These are phyloP conservation scores for Cupressus sempervirens DNA, from an alignment of 75 land plant genomes.

Conservation along the genomic window DNA sequence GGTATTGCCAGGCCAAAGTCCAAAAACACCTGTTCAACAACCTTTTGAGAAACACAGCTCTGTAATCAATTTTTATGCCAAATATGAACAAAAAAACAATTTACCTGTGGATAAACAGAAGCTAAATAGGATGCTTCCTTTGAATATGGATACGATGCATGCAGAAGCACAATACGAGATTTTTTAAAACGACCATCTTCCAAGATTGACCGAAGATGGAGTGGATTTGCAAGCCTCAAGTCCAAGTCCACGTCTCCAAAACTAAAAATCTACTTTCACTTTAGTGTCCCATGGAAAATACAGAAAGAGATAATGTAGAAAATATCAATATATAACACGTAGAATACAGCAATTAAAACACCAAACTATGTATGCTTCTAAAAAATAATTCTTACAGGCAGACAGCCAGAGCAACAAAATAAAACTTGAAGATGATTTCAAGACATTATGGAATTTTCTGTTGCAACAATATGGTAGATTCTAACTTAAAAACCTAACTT, in stretches of 20 bases:
- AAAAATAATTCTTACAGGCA: neutral
- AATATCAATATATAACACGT: neutral
- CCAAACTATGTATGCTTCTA: neutral
- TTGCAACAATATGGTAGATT: neutral
- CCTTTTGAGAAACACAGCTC: neutral
- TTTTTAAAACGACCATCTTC: conserved; percentile 70
- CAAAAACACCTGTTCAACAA: conserved; percentile 61
- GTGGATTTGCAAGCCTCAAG: conserved; percentile 76
- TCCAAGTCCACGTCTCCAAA: conserved; percentile 98
- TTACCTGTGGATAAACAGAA: conserved; percentile 88
- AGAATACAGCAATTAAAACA: neutral
- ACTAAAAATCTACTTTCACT: conserved; percentile 26
- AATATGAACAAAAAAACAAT: neutral
- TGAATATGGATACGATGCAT: conserved; percentile 92
- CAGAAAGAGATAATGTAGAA: neutral
- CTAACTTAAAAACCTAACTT: neutral
- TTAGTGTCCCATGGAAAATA: conserved; percentile 1
- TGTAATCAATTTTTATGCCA: conserved; percentile 3
- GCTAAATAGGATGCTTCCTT: conserved; percentile 94
- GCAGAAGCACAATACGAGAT: conserved; percentile 78
- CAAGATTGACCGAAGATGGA: conserved; percentile 75
- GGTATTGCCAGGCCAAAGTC: conserved; percentile 95
- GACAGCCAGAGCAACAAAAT: neutral
- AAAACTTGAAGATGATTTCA: neutral
- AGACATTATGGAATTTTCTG: neutral